Evolutionary conservation across 1,139 yeast species (phyloP).

Genomic region (Casaregolazyma suthepensis): DNA sequence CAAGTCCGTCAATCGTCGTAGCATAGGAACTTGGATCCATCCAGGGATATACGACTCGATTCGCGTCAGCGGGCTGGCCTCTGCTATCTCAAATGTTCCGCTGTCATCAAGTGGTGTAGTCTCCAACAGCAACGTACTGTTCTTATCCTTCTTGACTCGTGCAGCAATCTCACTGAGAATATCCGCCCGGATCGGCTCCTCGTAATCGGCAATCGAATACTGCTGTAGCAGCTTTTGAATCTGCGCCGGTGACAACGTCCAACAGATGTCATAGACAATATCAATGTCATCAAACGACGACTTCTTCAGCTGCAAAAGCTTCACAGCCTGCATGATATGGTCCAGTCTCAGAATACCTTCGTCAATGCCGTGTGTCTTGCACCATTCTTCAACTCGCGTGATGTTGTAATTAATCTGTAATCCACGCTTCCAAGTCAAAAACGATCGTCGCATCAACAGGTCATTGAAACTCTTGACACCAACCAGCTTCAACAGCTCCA

Average conservation of each 20-base stretch:
- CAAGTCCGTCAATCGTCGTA: conserved; percentile 82
- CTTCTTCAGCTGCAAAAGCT: conserved; percentile 85
- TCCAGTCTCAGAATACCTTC: conserved; percentile 86
- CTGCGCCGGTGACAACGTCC: conserved; percentile 89
- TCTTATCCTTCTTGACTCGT: conserved; percentile 56
- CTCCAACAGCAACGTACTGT: conserved; percentile 40
- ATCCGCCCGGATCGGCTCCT: conserved; percentile 83
- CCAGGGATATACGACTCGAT: conserved; percentile 97
- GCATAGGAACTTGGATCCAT: conserved; percentile 82
- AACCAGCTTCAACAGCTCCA: conserved; percentile 77
- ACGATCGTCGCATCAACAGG: conserved; percentile 88
- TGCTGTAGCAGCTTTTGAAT: conserved; percentile 87
- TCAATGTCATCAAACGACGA: conserved; percentile 86
- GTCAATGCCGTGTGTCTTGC: conserved; percentile 87
- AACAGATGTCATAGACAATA: conserved; percentile 90
- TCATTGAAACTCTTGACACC: conserved; percentile 96
- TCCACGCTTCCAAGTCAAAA: conserved; percentile 96
- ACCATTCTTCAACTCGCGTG: conserved; percentile 97
- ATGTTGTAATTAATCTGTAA: conserved; percentile 94
- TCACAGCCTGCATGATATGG: conserved; percentile 90
- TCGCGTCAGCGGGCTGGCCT: conserved; percentile 77
- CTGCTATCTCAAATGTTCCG: conserved; percentile 84
- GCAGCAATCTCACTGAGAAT: conserved; percentile 81
- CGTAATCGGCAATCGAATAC: conserved; percentile 91
- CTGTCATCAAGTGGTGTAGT: conserved; percentile 54